Evolutionary conservation across 2,329 filamentous ascomycete genomes (phyloP).

Genomic region (Drechslerella stenobrocha): DNA sequence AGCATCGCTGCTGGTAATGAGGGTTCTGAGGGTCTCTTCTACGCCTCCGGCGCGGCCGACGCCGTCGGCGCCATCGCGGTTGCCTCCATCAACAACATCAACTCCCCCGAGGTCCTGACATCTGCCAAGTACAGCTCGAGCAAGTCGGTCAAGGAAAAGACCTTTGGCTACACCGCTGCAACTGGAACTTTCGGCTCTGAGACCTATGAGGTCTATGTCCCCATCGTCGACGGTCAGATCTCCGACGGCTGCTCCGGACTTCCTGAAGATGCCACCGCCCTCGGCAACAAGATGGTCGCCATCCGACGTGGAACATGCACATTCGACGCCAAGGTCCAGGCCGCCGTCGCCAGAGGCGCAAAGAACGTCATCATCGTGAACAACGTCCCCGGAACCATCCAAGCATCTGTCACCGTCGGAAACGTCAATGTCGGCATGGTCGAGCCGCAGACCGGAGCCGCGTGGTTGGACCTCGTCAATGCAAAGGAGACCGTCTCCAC

Average conservation of each 20-base stretch:
- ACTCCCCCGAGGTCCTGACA: constrained; percentile 54
- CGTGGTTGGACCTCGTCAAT: constrained; percentile 26
- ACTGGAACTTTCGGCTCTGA: constrained; percentile 48
- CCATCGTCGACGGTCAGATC: constrained; percentile 51
- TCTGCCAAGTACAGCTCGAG: constrained; percentile 48
- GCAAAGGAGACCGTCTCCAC: constrained; percentile 45
- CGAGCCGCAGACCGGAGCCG: constrained; percentile 34
- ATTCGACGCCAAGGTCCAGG: constrained; percentile 62
- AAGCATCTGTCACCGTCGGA: constrained; percentile 22
- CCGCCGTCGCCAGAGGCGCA: constrained; percentile 63
- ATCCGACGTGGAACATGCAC: constrained; percentile 65
- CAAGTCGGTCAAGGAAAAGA: constrained; percentile 52
- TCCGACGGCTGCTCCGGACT: constrained; percentile 62
- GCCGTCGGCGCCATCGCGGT: constrained; percentile 58
- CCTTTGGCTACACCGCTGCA: constrained; percentile 53
- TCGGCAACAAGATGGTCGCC: constrained; percentile 64
- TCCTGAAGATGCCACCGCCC: constrained; percentile 62
- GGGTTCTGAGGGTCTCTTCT: constrained; percentile 60
- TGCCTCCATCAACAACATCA: constrained; percentile 56
- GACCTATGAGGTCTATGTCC: constrained; percentile 30
- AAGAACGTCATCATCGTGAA: constrained; percentile 68
- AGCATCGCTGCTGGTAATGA: constrained; percentile 62
- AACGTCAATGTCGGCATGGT: constrained; percentile 50
- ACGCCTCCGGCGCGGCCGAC: constrained; percentile 56
- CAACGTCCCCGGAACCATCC: constrained; percentile 53